Evolutionary conservation across 192 early-diverging fungal genomes (phyloP), one percentile per base, ranked within the genome.

Genomic region (Coemansia sp.): DNA sequence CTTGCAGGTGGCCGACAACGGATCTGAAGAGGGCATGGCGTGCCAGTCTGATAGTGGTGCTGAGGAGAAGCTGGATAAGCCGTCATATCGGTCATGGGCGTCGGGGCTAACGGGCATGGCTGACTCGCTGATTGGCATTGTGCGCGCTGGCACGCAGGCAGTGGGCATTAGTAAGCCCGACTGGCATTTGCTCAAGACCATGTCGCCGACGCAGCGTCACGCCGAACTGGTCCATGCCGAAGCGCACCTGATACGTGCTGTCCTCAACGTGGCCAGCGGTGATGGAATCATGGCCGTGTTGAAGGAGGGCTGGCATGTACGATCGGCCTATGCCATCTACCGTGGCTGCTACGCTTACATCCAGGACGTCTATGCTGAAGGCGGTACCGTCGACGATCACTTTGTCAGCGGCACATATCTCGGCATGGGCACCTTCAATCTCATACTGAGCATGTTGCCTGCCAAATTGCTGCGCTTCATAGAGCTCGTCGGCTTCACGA

Each of bases 171-270:
- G 61, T 48, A 60, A 62, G 46, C 71, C 71, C 43, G 77, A 70
- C 8, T 74, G 71, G 77, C 71, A 79, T 35, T 37, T 26, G 23
- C 64, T 79, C 14, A 55, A 59, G 34, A 39, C 56, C 5, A 76
- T 83, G 73, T 69, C 74, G 2, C 50, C 64, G 9, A 26, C 42
- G n/a, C 77, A 80, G 59, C 67, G 66, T 20, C 83, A 80, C 38
- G 77, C 75, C 63, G 94, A 96, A 83, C 83, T 96, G 38, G 86
- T 93, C 7, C 87, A 88, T 59, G 93, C 93, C 9, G 94, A 96
- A 39, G 82, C 87, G 4, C 84, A 86, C 42, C 77, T 95, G 51
- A 45, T 95, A 60, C 88, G 89, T 24, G 87, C 92, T 8, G 67
- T 91, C 33, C 82, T 96, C 23, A 88, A 86, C 56, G 85, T 94